Evolutionary conservation across 2,329 filamentous ascomycete genomes (phyloP), one percentile per base, ranked within the genome.

Genomic region (Trichophaea hybrida): DNA sequence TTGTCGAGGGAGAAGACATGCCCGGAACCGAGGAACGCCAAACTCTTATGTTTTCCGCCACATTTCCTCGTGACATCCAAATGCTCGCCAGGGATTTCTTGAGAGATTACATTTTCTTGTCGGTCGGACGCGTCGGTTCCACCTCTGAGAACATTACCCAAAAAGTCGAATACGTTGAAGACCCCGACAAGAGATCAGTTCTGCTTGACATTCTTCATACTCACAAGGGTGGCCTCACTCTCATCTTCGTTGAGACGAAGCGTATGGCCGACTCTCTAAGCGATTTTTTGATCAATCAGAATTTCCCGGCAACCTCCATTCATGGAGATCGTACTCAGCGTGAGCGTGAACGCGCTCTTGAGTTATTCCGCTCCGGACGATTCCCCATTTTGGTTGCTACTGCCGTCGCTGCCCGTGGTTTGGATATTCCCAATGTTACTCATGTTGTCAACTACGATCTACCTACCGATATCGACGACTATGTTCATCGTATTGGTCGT

Each of bases 81-180:
- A 94, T 97, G 86, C 85, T 98, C 61, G 93, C 93, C 63, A 86
- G 93, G 71, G 93, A 98, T 74, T 98, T 98, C 81, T 78, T 98
- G 72, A 96, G 94, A 79, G 93, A 98, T 72, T 98, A 98, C 77
- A 84, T 98, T 71, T 98, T 98, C 83, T 80, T 98, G 70, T 98
- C 93, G 13, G 93, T 98, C 68, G 93, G 91, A 70, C 91, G 93
- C 81, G 93, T 97, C 62, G 93, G 93, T 75, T 97, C 93, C 55
- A 97, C 93, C 35, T 97, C 93, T n/a, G 91, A 97, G 82, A 98
- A 97, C 80, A 97, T 98, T 65, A 97, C 93, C 58, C 93, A 98
- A 75, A 95, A 94, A 80, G 83, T 98, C 59, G 91, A 97, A 76
- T 97, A 97, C 69, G 87, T 97, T 62, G 91, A 97, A 76, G 93